Percentiles rank a stretch among this genome's conserved stretches.
phyloP scores from a whole-genome alignment of 768 basidiomycete species.

The Holtermanniella nyarrowii region DNA sequence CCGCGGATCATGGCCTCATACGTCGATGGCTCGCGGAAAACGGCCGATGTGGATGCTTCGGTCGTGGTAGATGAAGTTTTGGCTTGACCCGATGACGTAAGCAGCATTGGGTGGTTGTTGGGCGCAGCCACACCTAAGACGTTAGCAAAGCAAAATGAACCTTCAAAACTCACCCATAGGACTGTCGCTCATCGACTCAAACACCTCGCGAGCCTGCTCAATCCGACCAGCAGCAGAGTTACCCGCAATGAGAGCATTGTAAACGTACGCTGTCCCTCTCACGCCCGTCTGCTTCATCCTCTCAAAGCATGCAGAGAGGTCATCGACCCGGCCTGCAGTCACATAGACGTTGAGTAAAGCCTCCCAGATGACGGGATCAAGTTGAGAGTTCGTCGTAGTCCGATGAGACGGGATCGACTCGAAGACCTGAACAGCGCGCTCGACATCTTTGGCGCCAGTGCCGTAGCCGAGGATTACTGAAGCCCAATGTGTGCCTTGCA shows the following conservation, averaged over 20 bases:
- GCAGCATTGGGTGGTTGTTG: slow-evolving; percentile 71
- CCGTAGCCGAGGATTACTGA: slow-evolving; percentile 83
- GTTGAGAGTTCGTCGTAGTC: slow-evolving; percentile 44
- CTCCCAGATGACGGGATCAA: slow-evolving; percentile 82
- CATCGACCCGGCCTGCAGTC: slow-evolving; percentile 64
- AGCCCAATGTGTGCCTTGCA: slow-evolving; percentile 63
- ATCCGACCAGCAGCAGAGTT: slow-evolving; percentile 61
- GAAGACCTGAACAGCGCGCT: slow-evolving; percentile 66
- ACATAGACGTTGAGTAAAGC: slow-evolving; percentile 78
- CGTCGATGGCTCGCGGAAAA: slow-evolving; percentile 65
- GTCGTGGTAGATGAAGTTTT: slow-evolving; percentile 25
- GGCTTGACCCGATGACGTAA: slow-evolving; percentile 42
- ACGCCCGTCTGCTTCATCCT: slow-evolving; percentile 56
- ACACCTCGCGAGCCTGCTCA: slow-evolving; percentile 61
- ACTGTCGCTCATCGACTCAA: slow-evolving; percentile 71
- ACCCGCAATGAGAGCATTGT: slow-evolving; percentile 70
- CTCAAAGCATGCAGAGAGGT: slow-evolving; percentile 57
- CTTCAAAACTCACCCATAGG: slow-evolving; percentile 43
- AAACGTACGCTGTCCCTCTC: slow-evolving; percentile 90
- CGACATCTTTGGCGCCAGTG: slow-evolving; percentile 62
- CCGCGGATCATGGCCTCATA: slow-evolving; percentile 86
- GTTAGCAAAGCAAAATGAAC: neutral
- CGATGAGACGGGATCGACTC: slow-evolving; percentile 57
- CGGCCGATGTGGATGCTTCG: slow-evolving; percentile 46
- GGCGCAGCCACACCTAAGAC: slow-evolving; percentile 64